Evolutionary conservation across 192 early-diverging fungal species (phyloP).

Genomic region (Coemansia sp.): DNA sequence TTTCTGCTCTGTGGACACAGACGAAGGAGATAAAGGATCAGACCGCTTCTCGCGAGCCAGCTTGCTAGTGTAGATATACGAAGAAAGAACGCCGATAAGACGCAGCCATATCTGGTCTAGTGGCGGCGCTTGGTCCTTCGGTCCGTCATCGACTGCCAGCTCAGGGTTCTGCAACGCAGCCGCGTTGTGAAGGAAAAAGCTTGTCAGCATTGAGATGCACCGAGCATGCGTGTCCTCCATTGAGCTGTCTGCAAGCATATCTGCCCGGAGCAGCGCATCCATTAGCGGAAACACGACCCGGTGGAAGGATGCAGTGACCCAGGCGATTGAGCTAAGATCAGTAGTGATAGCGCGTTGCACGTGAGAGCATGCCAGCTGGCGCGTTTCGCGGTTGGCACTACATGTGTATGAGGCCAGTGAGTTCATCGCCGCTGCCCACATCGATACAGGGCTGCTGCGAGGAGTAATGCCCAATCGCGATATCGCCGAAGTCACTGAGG

Average conservation of each 20-base stretch:
- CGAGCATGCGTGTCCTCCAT: conserved; percentile 57
- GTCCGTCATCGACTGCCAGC: neutral
- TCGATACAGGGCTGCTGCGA: conserved; percentile 37
- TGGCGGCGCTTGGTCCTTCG: conserved; percentile 5
- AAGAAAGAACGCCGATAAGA: conserved; percentile 29
- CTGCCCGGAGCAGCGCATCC: conserved; percentile 78
- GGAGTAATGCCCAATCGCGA: conserved; percentile 32
- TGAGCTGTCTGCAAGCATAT: conserved; percentile 60
- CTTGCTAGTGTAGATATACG: conserved; percentile 43
- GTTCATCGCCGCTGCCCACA: conserved; percentile 47
- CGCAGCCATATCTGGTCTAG: conserved; percentile 43
- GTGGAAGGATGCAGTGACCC: conserved; percentile 74
- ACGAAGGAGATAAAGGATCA: neutral
- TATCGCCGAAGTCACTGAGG: conserved; percentile 33
- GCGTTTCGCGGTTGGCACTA: conserved; percentile 67
- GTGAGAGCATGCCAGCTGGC: conserved; percentile 77
- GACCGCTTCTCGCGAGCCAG: conserved; percentile 13
- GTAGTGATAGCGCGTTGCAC: conserved; percentile 77
- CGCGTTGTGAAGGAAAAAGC: conserved; percentile 52
- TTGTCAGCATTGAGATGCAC: conserved; percentile 52
- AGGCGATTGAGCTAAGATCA: conserved; percentile 50
- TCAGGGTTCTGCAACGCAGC: neutral
- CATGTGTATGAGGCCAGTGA: conserved; percentile 28
- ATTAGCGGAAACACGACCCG: conserved; percentile 88
- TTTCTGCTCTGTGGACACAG: neutral